Evolutionary conservation across 179 eudicot genomes (phyloP), one percentile per base, ranked within the genome.

Genomic region (Silene coronaria): DNA sequence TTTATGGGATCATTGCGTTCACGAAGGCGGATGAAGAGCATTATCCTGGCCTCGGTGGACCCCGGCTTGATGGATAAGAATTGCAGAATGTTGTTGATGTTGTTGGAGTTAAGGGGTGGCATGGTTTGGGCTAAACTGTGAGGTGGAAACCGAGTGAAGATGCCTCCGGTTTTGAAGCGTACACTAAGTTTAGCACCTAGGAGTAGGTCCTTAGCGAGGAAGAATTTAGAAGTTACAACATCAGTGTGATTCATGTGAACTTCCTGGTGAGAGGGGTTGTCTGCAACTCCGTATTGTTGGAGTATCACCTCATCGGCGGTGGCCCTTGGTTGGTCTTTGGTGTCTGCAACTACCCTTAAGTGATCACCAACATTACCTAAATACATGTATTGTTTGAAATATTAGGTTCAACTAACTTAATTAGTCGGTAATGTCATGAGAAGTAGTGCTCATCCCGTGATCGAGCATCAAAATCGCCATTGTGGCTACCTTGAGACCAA

Each of bases 101-200:
- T 65, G 45, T 28, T 11, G 1, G 69, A 65, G 22, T 65, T 28
- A 16, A 65, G 30, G 45, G 69, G 69, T 16, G 69, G 69, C 45
- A 65, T 65, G 2, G 17, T 3, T 13, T 65, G 38, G 5, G 69
- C 45, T 45, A 65, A 65, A 32, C 17, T 13, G 0, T 5, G 69
- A 22, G 69, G 45, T 65, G 69, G 69, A 30, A 65, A 65, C 19
- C 69, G 36, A 2, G 69, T 65, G 69, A 21, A 65, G 28, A 65
- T 65, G 17, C 69, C 22, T 28, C 69, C 69, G 28, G 21, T 4
- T 32, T 65, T 65, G 28, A 65, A 32, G 22, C 30, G 69, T 14
- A 65, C 69, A 28, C 42, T 65, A 4, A 28, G 14, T 28, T 65
- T 65, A 16, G 69, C 42, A 6, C 69, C 69, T 21, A 65, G 14